These are phyloP conservation scores for Adansonia digitata DNA, from an alignment of 345 rosid species.

Conservation along the genomic window DNA sequence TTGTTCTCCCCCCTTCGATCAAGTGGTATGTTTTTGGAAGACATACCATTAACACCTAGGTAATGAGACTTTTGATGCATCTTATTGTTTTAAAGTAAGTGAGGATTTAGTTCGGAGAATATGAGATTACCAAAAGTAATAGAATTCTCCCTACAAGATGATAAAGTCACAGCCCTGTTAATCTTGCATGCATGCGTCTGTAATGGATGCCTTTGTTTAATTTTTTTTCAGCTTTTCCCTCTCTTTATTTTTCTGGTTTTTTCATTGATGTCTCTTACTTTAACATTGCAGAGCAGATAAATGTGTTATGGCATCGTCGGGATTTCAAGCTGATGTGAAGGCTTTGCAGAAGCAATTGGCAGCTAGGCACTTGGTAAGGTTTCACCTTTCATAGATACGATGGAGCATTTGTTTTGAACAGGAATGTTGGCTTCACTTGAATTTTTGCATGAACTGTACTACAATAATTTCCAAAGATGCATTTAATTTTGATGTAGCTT, in stretches of 20 bases:
- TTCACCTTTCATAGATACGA: neutral
- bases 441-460: neutral
- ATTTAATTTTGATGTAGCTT: neutral
- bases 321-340: conserved; percentile 95
- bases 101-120: too few species aligned
- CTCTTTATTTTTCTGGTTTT: neutral
- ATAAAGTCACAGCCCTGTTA: too few species aligned
- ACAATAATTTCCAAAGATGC: neutral
- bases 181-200: too few species aligned
- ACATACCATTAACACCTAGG: neutral
- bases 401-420: neutral
- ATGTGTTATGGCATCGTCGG: conserved; percentile 84
- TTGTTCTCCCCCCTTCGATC: neutral
- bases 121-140: too few species aligned
- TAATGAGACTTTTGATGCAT: neutral
- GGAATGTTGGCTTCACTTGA: neutral
- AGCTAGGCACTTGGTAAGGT: conserved; percentile 87
- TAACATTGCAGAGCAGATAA: conserved; percentile 62
- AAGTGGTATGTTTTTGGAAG: neutral
- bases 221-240: neutral
- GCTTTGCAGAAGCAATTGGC: conserved; percentile 81
- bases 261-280: neutral
- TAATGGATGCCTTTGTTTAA: neutral
- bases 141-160: too few species aligned
- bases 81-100: neutral